Percentiles rank a stretch among this genome's conserved stretches.
phyloP scores from a whole-genome alignment of 139 green algal genomes.

The Chlamydomonas urium region DNA sequence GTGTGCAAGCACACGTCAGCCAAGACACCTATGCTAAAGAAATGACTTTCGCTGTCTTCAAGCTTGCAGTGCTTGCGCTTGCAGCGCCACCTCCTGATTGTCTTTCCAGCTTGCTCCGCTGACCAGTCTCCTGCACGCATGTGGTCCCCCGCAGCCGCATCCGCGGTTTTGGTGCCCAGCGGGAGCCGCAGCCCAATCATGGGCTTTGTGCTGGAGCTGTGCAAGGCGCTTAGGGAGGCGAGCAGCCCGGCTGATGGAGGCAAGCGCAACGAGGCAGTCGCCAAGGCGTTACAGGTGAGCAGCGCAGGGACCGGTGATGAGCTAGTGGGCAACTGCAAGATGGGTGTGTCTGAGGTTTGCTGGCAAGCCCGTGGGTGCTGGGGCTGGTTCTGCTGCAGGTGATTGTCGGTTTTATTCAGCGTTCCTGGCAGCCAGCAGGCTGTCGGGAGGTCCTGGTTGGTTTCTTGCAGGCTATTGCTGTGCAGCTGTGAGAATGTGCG shows the following conservation, averaged over 20 bases:
- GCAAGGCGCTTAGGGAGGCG: neutral
- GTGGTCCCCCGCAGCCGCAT: no score
- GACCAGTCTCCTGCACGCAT: no score
- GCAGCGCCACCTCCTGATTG: no score
- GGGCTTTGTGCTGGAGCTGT: constrained; percentile 2
- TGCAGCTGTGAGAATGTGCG: neutral
- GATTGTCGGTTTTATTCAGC: neutral
- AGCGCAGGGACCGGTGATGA: neutral
- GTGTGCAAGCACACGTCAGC: no score
- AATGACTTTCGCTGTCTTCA: no score
- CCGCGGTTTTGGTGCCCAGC: neutral
- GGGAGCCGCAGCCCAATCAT: neutral
- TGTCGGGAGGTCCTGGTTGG: neutral
- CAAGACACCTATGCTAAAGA: no score
- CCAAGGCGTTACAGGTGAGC: constrained; percentile 7
- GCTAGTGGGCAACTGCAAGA: neutral
- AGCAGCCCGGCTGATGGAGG: neutral
- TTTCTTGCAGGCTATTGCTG: neutral
- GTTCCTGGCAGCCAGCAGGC: neutral
- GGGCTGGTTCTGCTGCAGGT: neutral
- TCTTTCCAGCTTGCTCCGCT: no score
- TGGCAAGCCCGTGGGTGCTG: neutral
- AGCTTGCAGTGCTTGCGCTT: no score
- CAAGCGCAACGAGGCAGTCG: constrained; percentile 3
- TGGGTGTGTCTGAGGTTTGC: no score